A percentile compares a stretch with the other conserved stretches of the same genome.
Evolutionary conservation across 192 early-diverging fungal genomes (phyloP).

Genomic region (Backusella australiensis): DNA sequence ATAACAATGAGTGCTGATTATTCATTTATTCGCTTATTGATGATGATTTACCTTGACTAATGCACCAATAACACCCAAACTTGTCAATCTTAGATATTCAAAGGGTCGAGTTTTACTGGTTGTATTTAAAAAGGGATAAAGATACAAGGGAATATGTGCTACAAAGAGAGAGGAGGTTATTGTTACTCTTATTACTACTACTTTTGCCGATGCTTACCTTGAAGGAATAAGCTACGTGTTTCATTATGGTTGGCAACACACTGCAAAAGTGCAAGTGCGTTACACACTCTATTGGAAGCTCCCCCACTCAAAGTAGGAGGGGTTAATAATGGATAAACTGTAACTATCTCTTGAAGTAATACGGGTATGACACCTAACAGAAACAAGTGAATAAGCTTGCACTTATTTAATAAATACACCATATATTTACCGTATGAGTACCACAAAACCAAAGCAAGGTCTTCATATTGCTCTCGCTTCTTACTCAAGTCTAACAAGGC

Average conservation of each 20-base stretch:
- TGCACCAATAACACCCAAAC: conserved; percentile 94
- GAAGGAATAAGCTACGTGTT: conserved; percentile 79
- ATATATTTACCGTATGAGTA: conserved; percentile 79
- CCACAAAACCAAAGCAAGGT: conserved; percentile 96
- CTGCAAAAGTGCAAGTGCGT: conserved; percentile 92
- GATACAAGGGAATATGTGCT: conserved; percentile 93
- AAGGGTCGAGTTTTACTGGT: conserved; percentile 93
- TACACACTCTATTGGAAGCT: conserved; percentile 94
- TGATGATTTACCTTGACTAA: conserved; percentile 79
- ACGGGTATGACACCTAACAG: conserved; percentile 85
- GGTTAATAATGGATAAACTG: conserved; percentile 89
- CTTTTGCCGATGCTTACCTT: conserved; percentile 49
- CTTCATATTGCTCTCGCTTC: conserved; percentile 92
- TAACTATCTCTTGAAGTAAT: conserved; percentile 92
- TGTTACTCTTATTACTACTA: neutral
- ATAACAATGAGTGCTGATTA: neutral
- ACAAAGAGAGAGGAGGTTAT: neutral
- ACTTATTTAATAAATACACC: neutral
- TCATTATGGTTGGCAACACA: conserved; percentile 94
- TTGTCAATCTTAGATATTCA: conserved; percentile 93
- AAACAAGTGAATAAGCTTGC: neutral
- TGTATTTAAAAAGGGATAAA: conserved; percentile 98
- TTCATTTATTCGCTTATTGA: neutral
- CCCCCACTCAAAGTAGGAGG: conserved; percentile 85
- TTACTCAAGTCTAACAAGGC: conserved; percentile 92